phyloP scores from a whole-genome alignment of 495 filamentous ascomycete genomes.

The Hamigera avellanea region DNA sequence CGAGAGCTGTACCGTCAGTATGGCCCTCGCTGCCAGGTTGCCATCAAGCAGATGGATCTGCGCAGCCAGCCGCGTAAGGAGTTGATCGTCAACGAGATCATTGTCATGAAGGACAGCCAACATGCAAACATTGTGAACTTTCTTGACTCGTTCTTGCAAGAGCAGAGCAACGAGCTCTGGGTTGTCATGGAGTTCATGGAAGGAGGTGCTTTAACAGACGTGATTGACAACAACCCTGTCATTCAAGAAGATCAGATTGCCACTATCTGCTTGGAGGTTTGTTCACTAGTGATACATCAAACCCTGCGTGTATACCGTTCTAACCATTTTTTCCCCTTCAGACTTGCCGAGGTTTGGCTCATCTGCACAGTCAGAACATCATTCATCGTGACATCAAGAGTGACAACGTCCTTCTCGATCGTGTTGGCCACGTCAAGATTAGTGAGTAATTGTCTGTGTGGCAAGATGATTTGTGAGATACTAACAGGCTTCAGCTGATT shows the following conservation, averaged over 20 bases:
- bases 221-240: slow-evolving; percentile 88
- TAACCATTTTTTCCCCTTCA: slow-evolving; percentile 31
- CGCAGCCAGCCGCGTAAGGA: slow-evolving; percentile 96
- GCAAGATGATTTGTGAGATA: neutral
- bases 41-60: slow-evolving; percentile 99
- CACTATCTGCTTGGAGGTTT: slow-evolving; percentile 89
- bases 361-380: slow-evolving; percentile 89
- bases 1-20: slow-evolving; percentile 55
- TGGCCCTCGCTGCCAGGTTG: slow-evolving; percentile 69
- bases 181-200: slow-evolving; percentile 99
- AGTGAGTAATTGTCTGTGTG: slow-evolving; percentile 45
- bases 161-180: slow-evolving; percentile 88
- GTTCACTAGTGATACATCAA: neutral
- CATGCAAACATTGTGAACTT: slow-evolving; percentile 99
- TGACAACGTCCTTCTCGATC: slow-evolving; percentile 93
- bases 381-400: slow-evolving; percentile 99
- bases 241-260: slow-evolving; percentile 96
- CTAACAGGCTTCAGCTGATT: slow-evolving; percentile 61
- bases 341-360: slow-evolving; percentile 92
- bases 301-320: slow-evolving; percentile 4
- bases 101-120: slow-evolving; percentile 98
- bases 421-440: slow-evolving; percentile 92
- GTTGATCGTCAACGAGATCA: slow-evolving; percentile 97
- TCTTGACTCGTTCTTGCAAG: slow-evolving; percentile 89
- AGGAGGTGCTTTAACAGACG: slow-evolving; percentile 91